phyloP scores from a whole-genome alignment of 73 alveolate genomes.

The Paraurostyla sp. region DNA sequence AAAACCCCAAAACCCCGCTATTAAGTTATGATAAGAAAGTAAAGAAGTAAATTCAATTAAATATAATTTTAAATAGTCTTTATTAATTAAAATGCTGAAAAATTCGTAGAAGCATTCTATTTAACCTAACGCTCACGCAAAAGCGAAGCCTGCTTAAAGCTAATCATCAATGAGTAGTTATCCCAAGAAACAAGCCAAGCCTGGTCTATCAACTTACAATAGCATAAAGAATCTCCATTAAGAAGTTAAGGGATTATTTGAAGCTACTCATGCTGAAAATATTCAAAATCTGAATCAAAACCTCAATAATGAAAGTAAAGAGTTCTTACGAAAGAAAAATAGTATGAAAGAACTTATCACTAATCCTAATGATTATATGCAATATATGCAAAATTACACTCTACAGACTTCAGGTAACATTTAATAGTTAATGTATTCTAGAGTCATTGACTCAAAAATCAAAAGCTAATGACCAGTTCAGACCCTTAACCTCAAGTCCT shows the following conservation, averaged over 20 bases:
- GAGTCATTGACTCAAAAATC: too few relatives aligned
- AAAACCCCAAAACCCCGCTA: too few relatives aligned
- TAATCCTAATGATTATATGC: not conserved
- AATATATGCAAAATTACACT: conserved; percentile 26
- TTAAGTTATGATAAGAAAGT: too few relatives aligned
- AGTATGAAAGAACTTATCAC: not conserved
- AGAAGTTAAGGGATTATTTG: conserved; percentile 22
- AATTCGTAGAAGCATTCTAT: not conserved
- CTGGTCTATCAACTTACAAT: not conserved
- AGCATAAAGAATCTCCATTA: conserved; percentile 20
- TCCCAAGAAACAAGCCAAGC: not conserved
- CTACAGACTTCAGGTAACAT: not conserved
- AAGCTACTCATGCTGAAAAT: not conserved
- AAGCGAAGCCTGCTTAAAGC: not conserved
- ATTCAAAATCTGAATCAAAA: not conserved
- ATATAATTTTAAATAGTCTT: too few relatives aligned
- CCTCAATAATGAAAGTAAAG: not conserved
- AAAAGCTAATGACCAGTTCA: not conserved
- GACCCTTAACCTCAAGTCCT: conserved; percentile 40
- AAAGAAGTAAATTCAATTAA: too few relatives aligned
- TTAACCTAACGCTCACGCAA: not conserved
- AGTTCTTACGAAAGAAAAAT: not conserved
- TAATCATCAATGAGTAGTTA: not conserved
- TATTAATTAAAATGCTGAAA: conserved; percentile 6
- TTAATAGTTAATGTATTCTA: not conserved